Evolutionary conservation across 352 stramenopile species (phyloP), one percentile per base, ranked within the genome.

Genomic region (Poterioochromonas sp.): DNA sequence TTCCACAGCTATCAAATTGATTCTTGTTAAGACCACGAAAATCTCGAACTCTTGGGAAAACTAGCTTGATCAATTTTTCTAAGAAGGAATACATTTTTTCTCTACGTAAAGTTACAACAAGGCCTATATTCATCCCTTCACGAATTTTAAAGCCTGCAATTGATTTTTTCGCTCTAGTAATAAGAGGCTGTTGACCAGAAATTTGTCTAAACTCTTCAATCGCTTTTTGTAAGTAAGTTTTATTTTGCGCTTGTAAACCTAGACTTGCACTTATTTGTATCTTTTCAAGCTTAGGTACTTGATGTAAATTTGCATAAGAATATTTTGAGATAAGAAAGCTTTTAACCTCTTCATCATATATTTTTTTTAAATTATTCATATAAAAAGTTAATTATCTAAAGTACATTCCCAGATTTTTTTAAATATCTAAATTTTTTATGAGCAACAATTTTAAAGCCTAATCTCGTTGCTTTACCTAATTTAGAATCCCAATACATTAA

Each of bases 61-160:
- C 60, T 44, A 69, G 18, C 18, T 69, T 39, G 18, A 69, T 69
- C 5, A 69, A 69, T 44, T 44, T 39, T 69, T 39, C 60, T 69
- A 69, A 44, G 18, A 69, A 69, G 18, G 60, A 5, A 69, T 69
- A 69, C 60, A 69, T 69, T 69, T 44, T 69, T 69, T 69, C 60
- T 5, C 60, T 5, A 44, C 60, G 60, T 69, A 69, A 69, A 69
- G 60, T 69, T 69, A 69, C 60, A 44, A 44, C 34, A 18, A 69
- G 18, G 5, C 60, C 60, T 18, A 69, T 5, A 18, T 5, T 5
- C 60, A 69, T 69, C 18, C 60, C 60, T 44, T 69, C 60, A 44
- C 60, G 60, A 69, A 69, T 69, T 44, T 69, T 69, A 69, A 69
- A 69, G 5, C 60, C 60, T 18, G 60, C 60, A 69, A 69, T 69